These are phyloP conservation scores for Verruconis gallopava DNA, from an alignment of 2,329 filamentous ascomycete genomes.

Conservation along the genomic window DNA sequence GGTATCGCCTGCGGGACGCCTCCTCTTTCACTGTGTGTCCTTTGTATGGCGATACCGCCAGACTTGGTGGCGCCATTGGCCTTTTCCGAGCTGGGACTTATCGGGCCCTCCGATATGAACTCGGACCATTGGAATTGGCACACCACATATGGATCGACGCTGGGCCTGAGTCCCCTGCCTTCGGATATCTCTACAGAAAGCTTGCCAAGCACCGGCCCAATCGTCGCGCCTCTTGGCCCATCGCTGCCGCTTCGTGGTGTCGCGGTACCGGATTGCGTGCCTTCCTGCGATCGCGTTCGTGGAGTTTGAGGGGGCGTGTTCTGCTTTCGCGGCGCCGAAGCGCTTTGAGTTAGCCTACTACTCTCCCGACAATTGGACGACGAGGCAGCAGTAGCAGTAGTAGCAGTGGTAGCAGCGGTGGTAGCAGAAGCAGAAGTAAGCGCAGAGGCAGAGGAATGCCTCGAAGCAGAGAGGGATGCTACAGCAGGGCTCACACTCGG, in stretches of 20 bases:
- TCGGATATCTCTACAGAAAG: conserved; percentile 81
- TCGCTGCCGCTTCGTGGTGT: conserved; percentile 18
- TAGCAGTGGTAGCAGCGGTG: too few relatives aligned
- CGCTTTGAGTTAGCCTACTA: conserved; percentile 79
- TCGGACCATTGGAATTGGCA: conserved; percentile 96
- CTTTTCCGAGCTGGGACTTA: conserved; percentile 22
- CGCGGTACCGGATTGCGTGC: conserved; percentile 19
- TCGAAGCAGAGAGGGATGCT: conserved; percentile 33
- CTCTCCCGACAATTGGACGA: conserved; percentile 30
- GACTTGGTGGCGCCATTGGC: conserved; percentile 13
- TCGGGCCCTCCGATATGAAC: conserved; percentile 79
- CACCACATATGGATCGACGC: conserved; percentile 85
- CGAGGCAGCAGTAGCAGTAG: too few relatives aligned
- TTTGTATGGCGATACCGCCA: conserved; percentile 35
- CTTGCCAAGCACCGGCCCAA: conserved; percentile 69
- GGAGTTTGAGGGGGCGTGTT: conserved; percentile 86
- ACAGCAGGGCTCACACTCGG: conserved; percentile 35
- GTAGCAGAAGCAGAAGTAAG: too few relatives aligned
- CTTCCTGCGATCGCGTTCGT: conserved; percentile 64
- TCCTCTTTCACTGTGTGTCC: conserved; percentile 61
- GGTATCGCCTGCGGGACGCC: conserved; percentile 86
- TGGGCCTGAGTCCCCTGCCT: conserved; percentile 67
- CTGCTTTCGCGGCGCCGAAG: conserved; percentile 45
- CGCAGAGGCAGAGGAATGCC: conserved; percentile 32
- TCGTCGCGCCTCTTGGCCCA: conserved; percentile 42